Conservation (phyloP, 805 yeast genomes). For the Dipodascus geniculatus region DNA sequence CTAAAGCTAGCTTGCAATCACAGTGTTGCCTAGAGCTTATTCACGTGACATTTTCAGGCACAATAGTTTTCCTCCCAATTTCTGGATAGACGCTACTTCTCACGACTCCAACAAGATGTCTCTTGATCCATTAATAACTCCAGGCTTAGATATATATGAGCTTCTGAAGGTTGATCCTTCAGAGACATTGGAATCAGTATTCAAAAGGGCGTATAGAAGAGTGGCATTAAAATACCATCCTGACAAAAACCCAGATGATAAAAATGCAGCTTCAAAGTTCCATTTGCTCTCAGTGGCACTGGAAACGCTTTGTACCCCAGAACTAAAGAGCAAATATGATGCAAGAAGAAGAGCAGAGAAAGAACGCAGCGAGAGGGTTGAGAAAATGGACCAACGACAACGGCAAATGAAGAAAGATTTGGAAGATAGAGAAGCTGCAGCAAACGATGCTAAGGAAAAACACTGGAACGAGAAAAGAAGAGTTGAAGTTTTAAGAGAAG, state of each 20-base stretch:
- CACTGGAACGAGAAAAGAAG: constrained; percentile 6
- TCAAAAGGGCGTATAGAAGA: constrained; percentile 9
- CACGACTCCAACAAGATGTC: not conserved
- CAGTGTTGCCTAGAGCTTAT: no score
- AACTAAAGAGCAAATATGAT: constrained; percentile 14
- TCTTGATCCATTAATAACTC: constrained; percentile 6
- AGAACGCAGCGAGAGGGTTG: constrained; percentile 6
- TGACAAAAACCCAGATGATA: constrained; percentile 18
- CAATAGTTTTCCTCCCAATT: not conserved
- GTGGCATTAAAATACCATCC: constrained; percentile 16
- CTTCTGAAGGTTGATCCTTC: constrained; percentile 12
- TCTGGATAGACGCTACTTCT: not conserved
- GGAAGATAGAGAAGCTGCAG: constrained; percentile 14
- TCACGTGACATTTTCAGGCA: not conserved
- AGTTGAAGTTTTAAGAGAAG: constrained; percentile 12
- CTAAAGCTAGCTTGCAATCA: no score
- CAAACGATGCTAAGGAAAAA: constrained; percentile 1
- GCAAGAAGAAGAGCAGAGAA: constrained; percentile 7
- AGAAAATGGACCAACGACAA: constrained; percentile 9
- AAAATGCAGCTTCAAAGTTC: constrained; percentile 19
- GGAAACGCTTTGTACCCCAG: constrained; percentile 12
- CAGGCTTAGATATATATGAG: constrained; percentile 14
- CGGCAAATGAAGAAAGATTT: constrained; percentile 15
- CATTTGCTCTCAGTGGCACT: constrained; percentile 16
- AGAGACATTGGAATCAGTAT: not conserved